phyloP scores from a whole-genome alignment of 2,329 filamentous ascomycete genomes.

The Talaromyces pinophilus region DNA sequence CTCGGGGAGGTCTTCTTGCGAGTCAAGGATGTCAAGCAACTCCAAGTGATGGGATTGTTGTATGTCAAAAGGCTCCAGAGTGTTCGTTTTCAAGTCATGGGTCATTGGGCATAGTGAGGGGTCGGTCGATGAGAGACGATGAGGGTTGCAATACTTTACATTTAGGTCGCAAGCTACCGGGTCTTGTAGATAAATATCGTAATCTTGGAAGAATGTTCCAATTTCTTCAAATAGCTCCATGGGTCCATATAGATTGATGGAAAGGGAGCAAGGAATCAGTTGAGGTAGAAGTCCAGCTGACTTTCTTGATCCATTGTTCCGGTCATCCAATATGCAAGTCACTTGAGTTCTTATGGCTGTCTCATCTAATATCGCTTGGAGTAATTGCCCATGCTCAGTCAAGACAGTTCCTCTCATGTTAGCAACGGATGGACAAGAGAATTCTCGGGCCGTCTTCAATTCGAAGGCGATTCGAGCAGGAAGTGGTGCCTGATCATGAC shows the following conservation, averaged over 20 bases:
- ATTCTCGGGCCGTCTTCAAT: background rate
- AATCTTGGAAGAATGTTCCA: background rate
- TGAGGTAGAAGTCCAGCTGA: background rate
- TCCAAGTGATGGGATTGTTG: background rate
- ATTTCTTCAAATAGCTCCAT: background rate
- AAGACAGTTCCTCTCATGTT: background rate
- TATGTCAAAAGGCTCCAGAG: background rate
- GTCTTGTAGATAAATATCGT: background rate
- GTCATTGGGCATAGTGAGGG: background rate
- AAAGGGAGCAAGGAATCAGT: background rate
- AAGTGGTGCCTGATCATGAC: background rate
- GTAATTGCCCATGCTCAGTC: background rate
- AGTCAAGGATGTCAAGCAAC: background rate
- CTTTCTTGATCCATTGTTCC: background rate
- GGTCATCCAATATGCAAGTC: background rate
- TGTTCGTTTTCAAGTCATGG: background rate
- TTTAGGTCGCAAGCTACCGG: background rate
- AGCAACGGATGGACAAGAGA: background rate
- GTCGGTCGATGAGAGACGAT: background rate
- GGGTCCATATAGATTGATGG: background rate
- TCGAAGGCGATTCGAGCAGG: background rate
- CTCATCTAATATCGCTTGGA: background rate
- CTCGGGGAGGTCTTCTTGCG: conserved; percentile 1
- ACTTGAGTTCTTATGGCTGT: background rate
- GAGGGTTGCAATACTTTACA: conserved; percentile 1